Base-by-base conservation (phyloP, 169 alveolate species). In the Haemoproteus tartakovskyi region DNA sequence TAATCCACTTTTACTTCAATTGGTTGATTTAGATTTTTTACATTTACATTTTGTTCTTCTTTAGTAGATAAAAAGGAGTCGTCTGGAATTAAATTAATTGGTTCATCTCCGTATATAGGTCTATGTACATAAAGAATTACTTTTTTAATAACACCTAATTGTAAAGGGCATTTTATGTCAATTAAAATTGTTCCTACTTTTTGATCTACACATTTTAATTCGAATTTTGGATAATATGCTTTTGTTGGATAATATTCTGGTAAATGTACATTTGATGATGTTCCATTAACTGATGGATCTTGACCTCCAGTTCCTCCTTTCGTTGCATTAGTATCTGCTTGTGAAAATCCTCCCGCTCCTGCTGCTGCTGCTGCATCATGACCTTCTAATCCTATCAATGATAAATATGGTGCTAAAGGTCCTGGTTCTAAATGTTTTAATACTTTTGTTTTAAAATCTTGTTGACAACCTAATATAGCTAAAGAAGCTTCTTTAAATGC, bases 401-500 rank as follows among this genome's bases (percentile, higher is more conserved):
- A 26, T 14, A 67, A 41, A 33, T 67, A 67, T 12, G 82, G 82
- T 0, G 82, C 82, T 3, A 47, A 30, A 0, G 82, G 82, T 9
- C 82, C 82, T 2, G 67, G 70, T 33, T 67, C 82, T 26, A 67
- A 9, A 40, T 40, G 51, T 30, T 54, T 67, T 8, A 67, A 38
- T 16, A 67, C 33, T 38, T 67, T 67, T 30, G 82, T 67, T 67
- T 52, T 67, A 38, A 67, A 67, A 24, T 67, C 82, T 59, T 67
- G 64, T 47, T 67, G 82, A 22, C 82, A 67, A n/a, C 82, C 82
- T 46, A 67, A 52, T n/a, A 88, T 82, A 12, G 92, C 92, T 24
- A 88, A 43, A 18, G 92, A 88, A 6, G 92, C 92, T 43, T 88
- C 92, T 62, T 88, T 88, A 64, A 88, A 88, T 4, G 92, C 90